Evolutionary conservation across 192 early-diverging fungal genomes (phyloP), one percentile per base, ranked within the genome.

Genomic region (Backusella mclennaniae): DNA sequence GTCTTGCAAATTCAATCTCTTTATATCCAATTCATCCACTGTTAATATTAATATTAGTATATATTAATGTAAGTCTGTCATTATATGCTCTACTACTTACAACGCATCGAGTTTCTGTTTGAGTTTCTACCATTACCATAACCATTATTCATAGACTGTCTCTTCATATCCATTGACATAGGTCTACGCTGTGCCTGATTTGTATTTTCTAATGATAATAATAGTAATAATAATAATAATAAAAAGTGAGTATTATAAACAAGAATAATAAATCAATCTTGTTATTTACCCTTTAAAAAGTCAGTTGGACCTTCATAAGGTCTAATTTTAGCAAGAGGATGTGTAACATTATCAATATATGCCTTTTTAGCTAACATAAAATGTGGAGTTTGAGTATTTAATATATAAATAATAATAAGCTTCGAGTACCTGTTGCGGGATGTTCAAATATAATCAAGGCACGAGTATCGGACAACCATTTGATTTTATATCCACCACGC

Each of bases 381-480:
- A 63, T 63, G 56, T 63, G 56, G 21, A 29, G 14, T 19, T n/a
- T 17, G 67, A 7, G 35, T 42, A 36, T 14, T 68, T 41, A 52
- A 26, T 11, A 26, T 69, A 4, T 38, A 33, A 12, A 73, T 42
- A 46, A 17, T 38, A 23, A 53, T 26, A 11, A 35, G 9, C 6
- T 1, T 21, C 17, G 29, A 14, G 73, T 85, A 91, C 90, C 91
- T 49, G 89, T 86, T 63, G 84, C 79, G 8, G 90, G 87, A 77
- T 90, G 89, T 53, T 86, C 85, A 82, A 94, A 94, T 44, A 93
- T 88, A 44, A 89, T 86, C 19, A 92, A 78, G 21, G 90, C 90
- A 66, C 85, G 83, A 29, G 91, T 93, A 80, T 93, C 92, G 74
- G 89, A 86, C 21, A 92, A 49, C 93, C 93, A 94, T 72, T 94